A percentile compares a stretch with the other conserved stretches of the same genome.
Conservation (phyloP, 371 early-diverging fungal genomes). For the Saksenaea vasiformis region DNA sequence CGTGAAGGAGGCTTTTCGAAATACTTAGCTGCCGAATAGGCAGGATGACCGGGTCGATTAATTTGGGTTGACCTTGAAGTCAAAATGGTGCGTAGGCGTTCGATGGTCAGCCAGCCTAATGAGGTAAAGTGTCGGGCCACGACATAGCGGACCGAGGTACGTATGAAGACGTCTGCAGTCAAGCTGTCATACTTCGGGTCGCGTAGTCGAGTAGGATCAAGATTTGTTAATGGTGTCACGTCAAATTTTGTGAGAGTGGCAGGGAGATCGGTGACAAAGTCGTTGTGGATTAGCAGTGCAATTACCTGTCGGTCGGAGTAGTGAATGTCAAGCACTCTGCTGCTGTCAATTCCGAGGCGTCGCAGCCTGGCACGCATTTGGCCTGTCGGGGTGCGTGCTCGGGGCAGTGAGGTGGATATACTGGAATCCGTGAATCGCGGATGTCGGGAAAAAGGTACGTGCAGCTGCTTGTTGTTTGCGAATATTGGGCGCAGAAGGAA, state of each 20-base stretch:
- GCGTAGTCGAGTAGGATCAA: not conserved
- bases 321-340: not conserved
- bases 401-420: constrained; percentile 4
- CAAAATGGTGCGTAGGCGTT: not conserved
- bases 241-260: not conserved
- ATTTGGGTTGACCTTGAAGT: not conserved
- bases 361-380: not conserved
- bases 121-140: not conserved
- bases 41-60: not conserved
- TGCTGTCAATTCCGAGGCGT: constrained; percentile 2
- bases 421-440: constrained; percentile 13
- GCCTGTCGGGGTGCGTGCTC: not conserved
- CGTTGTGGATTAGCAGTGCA: not conserved
- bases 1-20: no score
- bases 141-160: not conserved
- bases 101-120: not conserved
- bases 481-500: not conserved
- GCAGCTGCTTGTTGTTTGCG: constrained; percentile 4
- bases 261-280: not conserved
- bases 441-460: constrained; percentile 2
- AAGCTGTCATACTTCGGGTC: not conserved
- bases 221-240: not conserved
- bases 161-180: not conserved
- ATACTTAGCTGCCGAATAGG: no score
- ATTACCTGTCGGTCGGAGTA: not conserved